These are phyloP conservation scores for Penicillium olsonii DNA, from an alignment of 2,329 filamentous ascomycete genomes.

Conservation along the genomic window DNA sequence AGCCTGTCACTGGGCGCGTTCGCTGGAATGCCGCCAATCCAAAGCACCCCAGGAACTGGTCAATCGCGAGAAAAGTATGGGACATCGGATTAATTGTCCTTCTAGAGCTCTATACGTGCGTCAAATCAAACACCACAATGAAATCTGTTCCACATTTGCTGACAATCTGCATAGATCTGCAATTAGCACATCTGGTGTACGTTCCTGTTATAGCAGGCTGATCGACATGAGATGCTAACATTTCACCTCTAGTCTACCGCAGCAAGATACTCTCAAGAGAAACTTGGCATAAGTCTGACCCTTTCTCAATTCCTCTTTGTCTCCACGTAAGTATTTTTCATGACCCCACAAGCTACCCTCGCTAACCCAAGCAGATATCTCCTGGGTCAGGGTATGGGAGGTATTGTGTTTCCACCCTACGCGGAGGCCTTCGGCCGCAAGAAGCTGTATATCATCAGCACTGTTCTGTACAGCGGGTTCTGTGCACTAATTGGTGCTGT, in stretches of 20 bases:
- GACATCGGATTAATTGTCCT: slow-evolving; percentile 26
- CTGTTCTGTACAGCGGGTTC: slow-evolving; percentile 21
- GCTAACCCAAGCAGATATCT: slow-evolving; percentile 19
- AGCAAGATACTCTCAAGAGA: neutral
- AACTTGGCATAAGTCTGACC: slow-evolving; percentile 1
- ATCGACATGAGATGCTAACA: neutral
- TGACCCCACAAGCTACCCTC: neutral
- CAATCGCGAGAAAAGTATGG: slow-evolving; percentile 20
- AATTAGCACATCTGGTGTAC: slow-evolving; percentile 6
- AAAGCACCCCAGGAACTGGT: slow-evolving; percentile 28
- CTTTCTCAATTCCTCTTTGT: slow-evolving; percentile 10
- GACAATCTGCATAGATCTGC: slow-evolving; percentile 1
- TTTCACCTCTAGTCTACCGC: neutral
- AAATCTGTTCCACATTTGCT: neutral
- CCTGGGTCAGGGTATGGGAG: slow-evolving; percentile 29
- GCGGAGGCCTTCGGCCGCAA: slow-evolving; percentile 37
- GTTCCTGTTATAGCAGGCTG: neutral
- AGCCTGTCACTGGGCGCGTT: neutral
- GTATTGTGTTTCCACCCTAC: slow-evolving; percentile 31
- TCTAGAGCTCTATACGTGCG: slow-evolving; percentile 27
- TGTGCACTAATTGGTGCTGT: slow-evolving; percentile 38
- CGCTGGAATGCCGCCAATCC: slow-evolving; percentile 3
- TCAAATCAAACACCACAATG: neutral
- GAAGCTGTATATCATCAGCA: slow-evolving; percentile 28
- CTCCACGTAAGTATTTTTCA: neutral